Percentiles rank a stretch among this genome's conserved stretches.
phyloP scores from a whole-genome alignment of 2,329 filamentous ascomycete genomes.

The Tympanopsis confertula region DNA sequence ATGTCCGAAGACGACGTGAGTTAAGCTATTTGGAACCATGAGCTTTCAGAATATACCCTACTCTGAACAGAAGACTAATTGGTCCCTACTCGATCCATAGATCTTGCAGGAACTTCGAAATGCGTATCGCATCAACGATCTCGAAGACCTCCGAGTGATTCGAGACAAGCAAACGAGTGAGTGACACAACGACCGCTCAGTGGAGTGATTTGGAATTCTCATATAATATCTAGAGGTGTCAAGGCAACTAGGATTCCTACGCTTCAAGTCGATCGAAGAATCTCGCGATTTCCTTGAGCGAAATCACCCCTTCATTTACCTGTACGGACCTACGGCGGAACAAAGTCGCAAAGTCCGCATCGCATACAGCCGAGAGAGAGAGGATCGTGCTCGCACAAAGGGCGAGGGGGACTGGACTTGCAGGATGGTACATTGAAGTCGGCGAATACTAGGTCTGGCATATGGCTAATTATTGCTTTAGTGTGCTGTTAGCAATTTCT shows the following conservation, averaged over 20 bases:
- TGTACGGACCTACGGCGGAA: constrained; percentile 26
- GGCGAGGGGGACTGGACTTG: constrained; percentile 34
- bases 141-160: constrained; percentile 34
- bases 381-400: constrained; percentile 23
- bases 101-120: constrained; percentile 29
- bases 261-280: constrained; percentile 26
- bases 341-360: constrained; percentile 31
- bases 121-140: constrained; percentile 26
- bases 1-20: constrained; percentile 38
- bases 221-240: constrained; percentile 22
- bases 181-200: constrained; percentile 2
- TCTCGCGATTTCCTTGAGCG: constrained; percentile 29
- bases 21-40: constrained; percentile 10
- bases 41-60: constrained; percentile 7
- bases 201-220: constrained; percentile 4
- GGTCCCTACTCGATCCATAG: constrained; percentile 22
- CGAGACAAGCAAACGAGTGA: constrained; percentile 34
- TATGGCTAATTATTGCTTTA: constrained; percentile 7
- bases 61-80: constrained; percentile 14
- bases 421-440: constrained; percentile 16
- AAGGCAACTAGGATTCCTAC: constrained; percentile 31
- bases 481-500: constrained; percentile 32
- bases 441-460: constrained; percentile 1
- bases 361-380: constrained; percentile 32
- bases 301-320: constrained; percentile 28